Conservation (phyloP, 331 rosid genomes). For the Pyrus hybrid region DNA sequence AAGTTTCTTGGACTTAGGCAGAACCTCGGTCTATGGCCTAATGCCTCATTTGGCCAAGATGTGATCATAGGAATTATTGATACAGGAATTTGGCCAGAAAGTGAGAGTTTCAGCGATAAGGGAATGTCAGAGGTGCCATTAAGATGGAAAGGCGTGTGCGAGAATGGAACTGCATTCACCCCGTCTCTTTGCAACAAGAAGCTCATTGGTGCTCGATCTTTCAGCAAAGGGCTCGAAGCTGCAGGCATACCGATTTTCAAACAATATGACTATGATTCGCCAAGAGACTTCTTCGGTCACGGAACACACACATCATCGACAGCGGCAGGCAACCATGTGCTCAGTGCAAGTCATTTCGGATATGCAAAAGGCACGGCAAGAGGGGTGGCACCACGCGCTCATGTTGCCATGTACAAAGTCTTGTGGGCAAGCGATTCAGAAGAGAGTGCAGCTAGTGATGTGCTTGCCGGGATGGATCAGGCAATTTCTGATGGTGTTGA, state of each 20-base stretch:
- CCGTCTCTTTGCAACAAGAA: slow-evolving; percentile 13
- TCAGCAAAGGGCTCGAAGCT: background rate
- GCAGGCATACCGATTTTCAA: background rate
- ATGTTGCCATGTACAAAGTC: slow-evolving; percentile 14
- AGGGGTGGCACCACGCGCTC: background rate
- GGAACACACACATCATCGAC: slow-evolving; percentile 3
- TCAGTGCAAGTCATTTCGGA: background rate
- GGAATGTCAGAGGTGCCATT: slow-evolving; percentile 8
- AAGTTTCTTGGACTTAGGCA: slow-evolving; percentile 4
- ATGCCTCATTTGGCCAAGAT: background rate
- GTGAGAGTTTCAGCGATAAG: slow-evolving; percentile 7
- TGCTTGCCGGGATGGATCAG: slow-evolving; percentile 9
- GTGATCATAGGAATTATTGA: slow-evolving; percentile 7
- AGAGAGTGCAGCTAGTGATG: background rate
- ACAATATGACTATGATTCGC: background rate
- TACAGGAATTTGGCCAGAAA: slow-evolving; percentile 12
- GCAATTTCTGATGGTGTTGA: background rate
- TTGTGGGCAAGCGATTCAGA: background rate
- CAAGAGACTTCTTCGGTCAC: background rate
- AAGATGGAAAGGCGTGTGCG: slow-evolving; percentile 15
- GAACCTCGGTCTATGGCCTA: background rate
- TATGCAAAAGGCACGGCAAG: slow-evolving; percentile 5
- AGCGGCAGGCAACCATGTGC: slow-evolving; percentile 8
- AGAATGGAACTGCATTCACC: background rate
- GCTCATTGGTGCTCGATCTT: slow-evolving; percentile 13